phyloP scores from a whole-genome alignment of 768 basidiomycete species.

The Tulasnella sp. region DNA sequence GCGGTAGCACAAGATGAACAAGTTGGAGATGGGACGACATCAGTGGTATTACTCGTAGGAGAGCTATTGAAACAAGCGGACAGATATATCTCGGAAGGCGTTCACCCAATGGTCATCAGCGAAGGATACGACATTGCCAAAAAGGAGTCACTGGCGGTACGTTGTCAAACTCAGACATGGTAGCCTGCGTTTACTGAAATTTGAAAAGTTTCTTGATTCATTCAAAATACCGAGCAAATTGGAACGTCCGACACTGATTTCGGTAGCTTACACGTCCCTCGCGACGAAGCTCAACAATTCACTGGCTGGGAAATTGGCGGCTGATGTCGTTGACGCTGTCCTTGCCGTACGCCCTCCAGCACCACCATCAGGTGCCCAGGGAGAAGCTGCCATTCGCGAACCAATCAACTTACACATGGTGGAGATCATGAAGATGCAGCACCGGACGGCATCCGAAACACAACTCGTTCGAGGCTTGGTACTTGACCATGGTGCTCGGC shows the following conservation, averaged over 20 bases:
- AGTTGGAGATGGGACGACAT: constrained; percentile 97
- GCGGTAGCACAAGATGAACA: constrained; percentile 99
- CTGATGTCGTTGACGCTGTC: constrained; percentile 93
- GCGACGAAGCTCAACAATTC: constrained; percentile 77
- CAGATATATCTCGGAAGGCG: constrained; percentile 94
- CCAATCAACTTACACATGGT: constrained; percentile 99
- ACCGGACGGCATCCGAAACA: constrained; percentile 94
- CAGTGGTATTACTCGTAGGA: constrained; percentile 89
- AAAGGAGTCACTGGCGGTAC: constrained; percentile 79
- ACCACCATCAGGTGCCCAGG: constrained; percentile 36
- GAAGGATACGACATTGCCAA: constrained; percentile 96
- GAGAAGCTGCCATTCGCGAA: constrained; percentile 64
- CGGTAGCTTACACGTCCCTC: constrained; percentile 90
- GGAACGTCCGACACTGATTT: constrained; percentile 83
- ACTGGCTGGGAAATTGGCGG: constrained; percentile 77
- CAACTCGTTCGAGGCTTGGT: constrained; percentile 91
- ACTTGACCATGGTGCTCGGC: constrained; percentile 91
- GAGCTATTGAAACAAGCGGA: constrained; percentile 95
- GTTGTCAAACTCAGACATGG: constrained; percentile 24
- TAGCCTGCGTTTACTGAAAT: constrained; percentile 18
- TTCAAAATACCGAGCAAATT: constrained; percentile 70
- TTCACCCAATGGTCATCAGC: constrained; percentile 90
- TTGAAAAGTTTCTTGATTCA: constrained; percentile 70
- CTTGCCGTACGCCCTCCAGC: constrained; percentile 62
- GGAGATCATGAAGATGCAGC: constrained; percentile 99